phyloP scores from a whole-genome alignment of 306 rosid genomes.

The Ammopiptanthus mongolicus region DNA sequence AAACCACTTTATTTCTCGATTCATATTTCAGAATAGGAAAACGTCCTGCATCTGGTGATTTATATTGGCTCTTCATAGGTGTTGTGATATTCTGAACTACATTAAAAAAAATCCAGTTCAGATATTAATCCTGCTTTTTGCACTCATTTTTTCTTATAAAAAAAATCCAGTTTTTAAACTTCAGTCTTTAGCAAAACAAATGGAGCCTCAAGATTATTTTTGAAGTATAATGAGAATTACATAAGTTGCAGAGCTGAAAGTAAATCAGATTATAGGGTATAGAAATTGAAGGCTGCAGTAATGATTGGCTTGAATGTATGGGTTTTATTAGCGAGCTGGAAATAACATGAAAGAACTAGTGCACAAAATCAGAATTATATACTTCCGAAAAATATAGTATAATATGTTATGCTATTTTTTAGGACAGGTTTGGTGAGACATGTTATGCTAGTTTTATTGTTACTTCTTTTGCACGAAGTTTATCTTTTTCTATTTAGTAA shows the following conservation, averaged over 20 bases:
- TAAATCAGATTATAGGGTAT: background rate
- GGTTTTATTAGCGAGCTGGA: background rate
- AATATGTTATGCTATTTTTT: background rate
- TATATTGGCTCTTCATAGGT: constrained; percentile 3
- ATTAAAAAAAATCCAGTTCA: background rate
- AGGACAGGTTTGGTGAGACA: too few species aligned
- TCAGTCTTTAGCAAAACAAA: background rate
- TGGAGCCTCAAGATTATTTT: background rate
- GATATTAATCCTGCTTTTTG: too few species aligned
- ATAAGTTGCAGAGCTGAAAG: constrained; percentile 13
- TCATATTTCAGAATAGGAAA: constrained; percentile 6
- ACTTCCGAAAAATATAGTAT: background rate
- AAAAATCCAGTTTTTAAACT: too few species aligned
- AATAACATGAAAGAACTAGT: background rate
- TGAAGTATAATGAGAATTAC: background rate
- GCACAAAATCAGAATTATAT: background rate
- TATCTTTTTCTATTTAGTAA: background rate
- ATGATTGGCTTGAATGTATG: background rate
- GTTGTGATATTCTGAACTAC: background rate
- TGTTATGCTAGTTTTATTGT: background rate
- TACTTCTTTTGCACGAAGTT: background rate
- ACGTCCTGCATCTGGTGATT: background rate
- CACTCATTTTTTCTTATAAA: too few species aligned
- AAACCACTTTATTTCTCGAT: background rate
- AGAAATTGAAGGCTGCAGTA: constrained; percentile 4